These are phyloP conservation scores for Climacium dendroides DNA, from an alignment of 225 moss, liverwort and hornwort genomes.

Conservation along the genomic window DNA sequence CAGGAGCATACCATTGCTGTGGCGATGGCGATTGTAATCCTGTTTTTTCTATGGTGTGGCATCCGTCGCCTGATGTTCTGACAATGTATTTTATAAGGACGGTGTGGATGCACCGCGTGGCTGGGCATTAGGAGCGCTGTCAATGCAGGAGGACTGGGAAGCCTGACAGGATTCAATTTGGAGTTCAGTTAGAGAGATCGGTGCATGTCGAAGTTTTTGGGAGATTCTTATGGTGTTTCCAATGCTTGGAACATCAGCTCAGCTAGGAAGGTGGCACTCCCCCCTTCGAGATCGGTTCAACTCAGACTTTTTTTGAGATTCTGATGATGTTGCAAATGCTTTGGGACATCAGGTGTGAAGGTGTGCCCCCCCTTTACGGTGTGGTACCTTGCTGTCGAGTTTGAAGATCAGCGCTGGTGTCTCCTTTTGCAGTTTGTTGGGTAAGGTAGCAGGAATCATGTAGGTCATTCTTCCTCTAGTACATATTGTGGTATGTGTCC, in stretches of 20 bases:
- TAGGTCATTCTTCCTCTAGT: neutral
- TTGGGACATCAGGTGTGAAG: neutral
- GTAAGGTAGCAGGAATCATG: neutral
- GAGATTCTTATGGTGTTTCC: neutral
- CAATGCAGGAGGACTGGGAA: neutral
- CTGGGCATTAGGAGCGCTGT: neutral
- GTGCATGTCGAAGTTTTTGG: neutral
- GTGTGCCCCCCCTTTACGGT: neutral
- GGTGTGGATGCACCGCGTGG: neutral
- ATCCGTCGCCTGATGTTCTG: neutral
- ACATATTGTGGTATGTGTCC: constrained; percentile 11
- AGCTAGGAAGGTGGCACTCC: neutral
- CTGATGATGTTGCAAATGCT: neutral
- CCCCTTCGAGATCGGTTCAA: neutral
- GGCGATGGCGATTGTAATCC: neutral
- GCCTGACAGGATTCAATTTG: neutral
- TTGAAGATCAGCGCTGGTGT: neutral
- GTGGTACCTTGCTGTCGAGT: neutral
- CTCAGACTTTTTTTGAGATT: neutral
- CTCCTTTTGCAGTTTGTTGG: neutral
- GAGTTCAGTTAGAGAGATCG: neutral
- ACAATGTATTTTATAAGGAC: constrained; percentile 9
- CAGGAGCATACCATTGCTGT: neutral
- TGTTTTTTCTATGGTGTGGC: neutral
- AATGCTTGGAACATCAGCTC: neutral